Evolutionary conservation across 768 basidiomycete species (phyloP).

Genomic region (Pleurotus pulmonarius): DNA sequence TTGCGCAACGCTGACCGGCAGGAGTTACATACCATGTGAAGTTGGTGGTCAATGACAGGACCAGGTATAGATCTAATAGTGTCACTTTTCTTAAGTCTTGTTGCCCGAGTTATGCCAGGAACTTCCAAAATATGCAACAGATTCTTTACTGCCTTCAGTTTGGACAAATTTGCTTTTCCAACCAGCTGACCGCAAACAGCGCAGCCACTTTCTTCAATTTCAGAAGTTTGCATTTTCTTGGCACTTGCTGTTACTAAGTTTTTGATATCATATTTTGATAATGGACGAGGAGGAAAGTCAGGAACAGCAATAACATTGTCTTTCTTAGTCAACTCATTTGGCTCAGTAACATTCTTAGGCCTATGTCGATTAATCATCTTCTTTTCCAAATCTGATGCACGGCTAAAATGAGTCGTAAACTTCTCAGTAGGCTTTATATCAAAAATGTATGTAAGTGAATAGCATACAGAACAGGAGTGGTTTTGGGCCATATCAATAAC

Average conservation of each 20-base stretch:
- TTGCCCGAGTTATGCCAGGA: neutral
- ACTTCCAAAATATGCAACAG: neutral
- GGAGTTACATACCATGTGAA: neutral
- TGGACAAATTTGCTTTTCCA: neutral
- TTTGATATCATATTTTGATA: neutral
- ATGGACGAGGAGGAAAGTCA: neutral
- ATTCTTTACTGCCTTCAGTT: neutral
- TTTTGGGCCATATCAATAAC: neutral
- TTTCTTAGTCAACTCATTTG: too few relatives aligned
- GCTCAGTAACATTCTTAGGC: too few relatives aligned
- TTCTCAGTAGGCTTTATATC: neutral
- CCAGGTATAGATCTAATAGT: neutral
- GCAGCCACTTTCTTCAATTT: constrained; percentile 4
- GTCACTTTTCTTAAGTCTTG: neutral
- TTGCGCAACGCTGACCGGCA: constrained; percentile 7
- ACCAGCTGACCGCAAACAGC: constrained; percentile 1
- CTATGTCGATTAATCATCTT: too few relatives aligned
- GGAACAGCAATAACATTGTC: neutral
- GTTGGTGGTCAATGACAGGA: neutral
- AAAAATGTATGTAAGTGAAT: neutral
- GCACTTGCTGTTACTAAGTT: neutral
- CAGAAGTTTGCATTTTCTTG: neutral
- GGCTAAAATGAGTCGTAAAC: neutral
- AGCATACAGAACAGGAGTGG: neutral
- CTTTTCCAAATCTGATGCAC: neutral